Evolutionary conservation across 208 protist species (phyloP).

Genomic region (Crithidia expoeki): DNA sequence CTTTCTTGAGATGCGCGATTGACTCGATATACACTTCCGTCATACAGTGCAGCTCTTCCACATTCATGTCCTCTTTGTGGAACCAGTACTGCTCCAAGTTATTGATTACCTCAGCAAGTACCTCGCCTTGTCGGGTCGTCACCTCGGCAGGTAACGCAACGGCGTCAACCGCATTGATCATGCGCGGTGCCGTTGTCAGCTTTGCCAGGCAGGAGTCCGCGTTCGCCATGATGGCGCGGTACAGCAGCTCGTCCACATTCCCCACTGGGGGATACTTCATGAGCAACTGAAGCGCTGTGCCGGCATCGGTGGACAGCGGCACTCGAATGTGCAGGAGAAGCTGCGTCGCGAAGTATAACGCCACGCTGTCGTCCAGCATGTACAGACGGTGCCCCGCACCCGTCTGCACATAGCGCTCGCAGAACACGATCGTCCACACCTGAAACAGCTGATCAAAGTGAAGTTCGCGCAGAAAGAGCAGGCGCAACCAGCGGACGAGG

Average conservation of each 20-base stretch:
- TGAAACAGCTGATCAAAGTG: constrained; percentile 54
- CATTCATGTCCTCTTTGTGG: constrained; percentile 12
- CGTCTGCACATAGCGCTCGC: constrained; percentile 48
- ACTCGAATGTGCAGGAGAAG: constrained; percentile 64
- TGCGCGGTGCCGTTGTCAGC: constrained; percentile 11
- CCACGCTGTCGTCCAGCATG: constrained; percentile 44
- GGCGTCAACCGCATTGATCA: constrained; percentile 6
- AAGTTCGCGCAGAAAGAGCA: constrained; percentile 90
- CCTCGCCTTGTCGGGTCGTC: constrained; percentile 41
- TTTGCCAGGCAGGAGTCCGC: constrained; percentile 15
- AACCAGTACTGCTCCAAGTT: constrained; percentile 50
- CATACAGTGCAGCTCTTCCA: constrained; percentile 23
- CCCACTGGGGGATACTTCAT: constrained; percentile 87
- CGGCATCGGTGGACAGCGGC: constrained; percentile 41
- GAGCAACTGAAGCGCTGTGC: constrained; percentile 53
- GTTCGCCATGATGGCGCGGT: constrained; percentile 18
- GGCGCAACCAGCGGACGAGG: constrained; percentile 87
- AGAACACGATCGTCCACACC: constrained; percentile 86
- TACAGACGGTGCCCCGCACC: constrained; percentile 16
- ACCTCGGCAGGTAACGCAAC: constrained; percentile 25
- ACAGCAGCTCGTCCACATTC: constrained; percentile 37
- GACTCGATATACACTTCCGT: constrained; percentile 47
- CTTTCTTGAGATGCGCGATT: constrained; percentile 78
- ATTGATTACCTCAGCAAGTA: constrained; percentile 38
- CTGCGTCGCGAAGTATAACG: constrained; percentile 55